phyloP scores from a whole-genome alignment of 228 moss, liverwort and hornwort species.

The Sphagnum magellanicum region DNA sequence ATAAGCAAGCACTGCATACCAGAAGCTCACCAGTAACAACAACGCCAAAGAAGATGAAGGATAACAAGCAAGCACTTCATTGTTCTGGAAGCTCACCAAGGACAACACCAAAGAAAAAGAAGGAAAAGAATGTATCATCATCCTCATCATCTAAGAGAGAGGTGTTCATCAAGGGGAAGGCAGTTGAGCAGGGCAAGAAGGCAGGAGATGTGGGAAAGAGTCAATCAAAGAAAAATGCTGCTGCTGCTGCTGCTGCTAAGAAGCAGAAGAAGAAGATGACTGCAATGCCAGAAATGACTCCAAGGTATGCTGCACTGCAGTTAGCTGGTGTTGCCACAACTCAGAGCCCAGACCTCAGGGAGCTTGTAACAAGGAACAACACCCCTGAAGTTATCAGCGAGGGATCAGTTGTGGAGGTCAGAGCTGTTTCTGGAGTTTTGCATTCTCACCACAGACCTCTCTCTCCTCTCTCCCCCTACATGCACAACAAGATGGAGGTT shows the following conservation, averaged over 20 bases:
- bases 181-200: neutral
- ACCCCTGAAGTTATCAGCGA: slow-evolving; percentile 23
- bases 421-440: neutral
- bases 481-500: too few species aligned
- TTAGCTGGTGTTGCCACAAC: neutral
- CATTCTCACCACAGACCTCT: too few species aligned
- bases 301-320: slow-evolving; percentile 20
- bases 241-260: neutral
- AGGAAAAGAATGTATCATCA: too few species aligned
- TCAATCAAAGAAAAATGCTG: neutral
- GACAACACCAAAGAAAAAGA: too few species aligned
- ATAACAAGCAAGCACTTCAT: neutral
- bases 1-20: neutral
- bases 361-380: slow-evolving; percentile 11
- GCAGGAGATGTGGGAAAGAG: neutral
- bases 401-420: slow-evolving; percentile 78
- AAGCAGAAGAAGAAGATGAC: slow-evolving; percentile 12
- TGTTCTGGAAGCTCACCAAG: too few species aligned
- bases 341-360: slow-evolving; percentile 21
- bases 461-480: too few species aligned
- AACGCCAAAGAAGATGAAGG: slow-evolving; percentile 8
- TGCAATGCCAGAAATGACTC: slow-evolving; percentile 1
- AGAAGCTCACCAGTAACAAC: neutral
- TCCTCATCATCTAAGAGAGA: neutral
- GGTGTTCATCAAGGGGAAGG: neutral